These are phyloP conservation scores for Dactylellina leptospora DNA, from an alignment of 2,329 filamentous ascomycete genomes.

Conservation along the genomic window DNA sequence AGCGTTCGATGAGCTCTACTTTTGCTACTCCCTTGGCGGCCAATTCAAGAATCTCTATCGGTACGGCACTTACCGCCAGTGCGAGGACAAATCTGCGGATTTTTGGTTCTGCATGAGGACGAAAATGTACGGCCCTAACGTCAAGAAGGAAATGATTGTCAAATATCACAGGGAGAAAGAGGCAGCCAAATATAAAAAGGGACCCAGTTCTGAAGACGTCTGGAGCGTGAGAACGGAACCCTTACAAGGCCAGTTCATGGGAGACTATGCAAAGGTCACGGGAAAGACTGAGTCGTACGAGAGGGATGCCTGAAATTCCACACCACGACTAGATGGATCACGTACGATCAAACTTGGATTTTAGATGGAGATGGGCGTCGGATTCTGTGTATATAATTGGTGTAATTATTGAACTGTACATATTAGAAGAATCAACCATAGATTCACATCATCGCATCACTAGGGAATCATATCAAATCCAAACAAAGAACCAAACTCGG, in stretches of 20 bases:
- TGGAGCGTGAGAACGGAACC: conserved; percentile 78
- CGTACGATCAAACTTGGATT: background rate
- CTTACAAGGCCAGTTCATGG: conserved; percentile 62
- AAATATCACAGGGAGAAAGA: conserved; percentile 61
- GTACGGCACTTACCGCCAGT: conserved; percentile 77
- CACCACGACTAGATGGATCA: background rate
- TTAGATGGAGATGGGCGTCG: background rate
- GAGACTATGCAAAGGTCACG: conserved; percentile 1
- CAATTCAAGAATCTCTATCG: conserved; percentile 84
- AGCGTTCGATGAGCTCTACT: conserved; percentile 91
- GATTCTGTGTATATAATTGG: conserved; percentile 2
- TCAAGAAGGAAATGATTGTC: conserved; percentile 58
- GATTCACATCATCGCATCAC: conserved; percentile 4
- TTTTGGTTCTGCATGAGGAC: conserved; percentile 98
- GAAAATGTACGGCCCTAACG: conserved; percentile 65
- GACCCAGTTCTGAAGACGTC: conserved; percentile 84
- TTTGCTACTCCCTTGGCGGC: conserved; percentile 89
- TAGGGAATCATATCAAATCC: background rate
- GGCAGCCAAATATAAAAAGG: conserved; percentile 71
- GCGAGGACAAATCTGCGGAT: conserved; percentile 86
- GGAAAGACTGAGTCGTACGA: conserved; percentile 13
- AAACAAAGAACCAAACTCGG: too few species aligned
- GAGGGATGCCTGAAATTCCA: conserved; percentile 20
- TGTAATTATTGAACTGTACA: conserved; percentile 32
- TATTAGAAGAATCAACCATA: conserved; percentile 6